Evolutionary conservation across 2,329 filamentous ascomycete species (phyloP).

Genomic region (Orbilia blumenaviensis): DNA sequence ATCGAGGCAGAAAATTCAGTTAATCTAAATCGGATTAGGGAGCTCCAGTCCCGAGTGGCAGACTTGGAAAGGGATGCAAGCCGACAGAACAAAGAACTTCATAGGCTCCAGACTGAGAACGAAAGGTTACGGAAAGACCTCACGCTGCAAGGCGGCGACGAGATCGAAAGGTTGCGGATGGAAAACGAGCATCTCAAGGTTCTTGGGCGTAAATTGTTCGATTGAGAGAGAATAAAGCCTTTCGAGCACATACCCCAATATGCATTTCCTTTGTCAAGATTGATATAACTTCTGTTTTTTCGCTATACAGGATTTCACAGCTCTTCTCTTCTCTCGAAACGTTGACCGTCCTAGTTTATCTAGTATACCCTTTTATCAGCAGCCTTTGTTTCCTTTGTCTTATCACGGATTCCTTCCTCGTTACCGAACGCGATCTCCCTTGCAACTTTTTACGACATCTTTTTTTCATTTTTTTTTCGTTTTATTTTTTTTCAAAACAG

Average conservation of each 20-base stretch:
- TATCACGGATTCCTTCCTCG: constrained; percentile 13
- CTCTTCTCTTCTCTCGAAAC: constrained; percentile 41
- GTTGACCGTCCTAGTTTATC: constrained; percentile 53
- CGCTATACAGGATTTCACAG: constrained; percentile 20
- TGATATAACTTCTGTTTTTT: constrained; percentile 8
- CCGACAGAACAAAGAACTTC: constrained; percentile 40
- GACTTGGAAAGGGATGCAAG: constrained; percentile 40
- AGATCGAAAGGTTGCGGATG: constrained; percentile 41
- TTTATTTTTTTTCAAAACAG: constrained; percentile 20
- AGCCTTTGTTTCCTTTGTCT: constrained; percentile 26
- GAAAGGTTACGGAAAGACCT: constrained; percentile 47
- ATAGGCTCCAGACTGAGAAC: constrained; percentile 46
- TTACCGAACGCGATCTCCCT: constrained; percentile 14
- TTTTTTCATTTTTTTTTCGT: too few species aligned
- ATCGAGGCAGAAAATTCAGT: constrained; percentile 24
- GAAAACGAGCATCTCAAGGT: constrained; percentile 51
- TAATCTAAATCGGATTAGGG: constrained; percentile 20
- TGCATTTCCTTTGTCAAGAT: constrained; percentile 39
- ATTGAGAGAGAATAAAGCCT: constrained; percentile 2
- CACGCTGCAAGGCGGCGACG: constrained; percentile 48
- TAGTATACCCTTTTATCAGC: constrained; percentile 48
- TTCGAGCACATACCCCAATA: constrained; percentile 7
- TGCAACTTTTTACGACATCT: constrained; percentile 23
- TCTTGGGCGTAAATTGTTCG: constrained; percentile 46
- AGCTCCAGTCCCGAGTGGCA: constrained; percentile 27